Conservation (phyloP, 306 rosid species). For the Mimosa bimucronata region DNA sequence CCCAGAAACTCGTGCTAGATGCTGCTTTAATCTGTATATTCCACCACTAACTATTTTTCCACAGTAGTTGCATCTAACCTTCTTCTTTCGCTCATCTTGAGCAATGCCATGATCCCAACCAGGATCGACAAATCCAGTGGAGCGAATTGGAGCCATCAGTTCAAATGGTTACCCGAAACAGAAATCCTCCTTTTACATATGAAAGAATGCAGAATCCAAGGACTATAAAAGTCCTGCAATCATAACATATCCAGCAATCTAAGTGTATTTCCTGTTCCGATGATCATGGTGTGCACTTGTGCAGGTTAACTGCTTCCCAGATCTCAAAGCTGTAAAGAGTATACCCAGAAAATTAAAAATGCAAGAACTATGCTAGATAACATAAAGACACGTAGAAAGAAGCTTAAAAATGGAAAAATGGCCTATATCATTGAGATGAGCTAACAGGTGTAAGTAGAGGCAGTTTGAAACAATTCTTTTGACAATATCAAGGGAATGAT, state of each 20-base stretch:
- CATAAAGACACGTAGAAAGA: not conserved
- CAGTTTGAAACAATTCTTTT: no score
- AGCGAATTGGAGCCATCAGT: constrained; percentile 73
- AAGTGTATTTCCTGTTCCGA: constrained; percentile 34
- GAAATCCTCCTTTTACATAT: constrained; percentile 37
- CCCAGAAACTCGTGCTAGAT: constrained; percentile 96
- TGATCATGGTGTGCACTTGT: constrained; percentile 13
- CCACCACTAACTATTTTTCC: constrained; percentile 98
- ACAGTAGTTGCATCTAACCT: constrained; percentile 95
- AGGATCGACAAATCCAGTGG: constrained; percentile 86
- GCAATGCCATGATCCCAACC: constrained; percentile 98
- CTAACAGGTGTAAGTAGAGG: no score
- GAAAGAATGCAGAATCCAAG: constrained; percentile 33
- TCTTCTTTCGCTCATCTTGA: constrained; percentile 96
- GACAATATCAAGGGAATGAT: no score
- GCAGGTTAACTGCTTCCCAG: constrained; percentile 1
- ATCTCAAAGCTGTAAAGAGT: constrained; percentile 18
- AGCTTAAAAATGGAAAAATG: not conserved
- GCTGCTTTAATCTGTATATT: constrained; percentile 94
- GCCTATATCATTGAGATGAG: not conserved
- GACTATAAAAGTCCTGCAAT: constrained; percentile 27
- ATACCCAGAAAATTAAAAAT: constrained; percentile 5
- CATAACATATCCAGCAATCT: constrained; percentile 33
- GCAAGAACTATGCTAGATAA: not conserved
- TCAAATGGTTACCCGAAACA: constrained; percentile 23